A percentile compares a stretch with the other conserved stretches of the same genome.
Evolutionary conservation across 345 rosid species (phyloP).

Genomic region (Eucalyptus viminalis): DNA sequence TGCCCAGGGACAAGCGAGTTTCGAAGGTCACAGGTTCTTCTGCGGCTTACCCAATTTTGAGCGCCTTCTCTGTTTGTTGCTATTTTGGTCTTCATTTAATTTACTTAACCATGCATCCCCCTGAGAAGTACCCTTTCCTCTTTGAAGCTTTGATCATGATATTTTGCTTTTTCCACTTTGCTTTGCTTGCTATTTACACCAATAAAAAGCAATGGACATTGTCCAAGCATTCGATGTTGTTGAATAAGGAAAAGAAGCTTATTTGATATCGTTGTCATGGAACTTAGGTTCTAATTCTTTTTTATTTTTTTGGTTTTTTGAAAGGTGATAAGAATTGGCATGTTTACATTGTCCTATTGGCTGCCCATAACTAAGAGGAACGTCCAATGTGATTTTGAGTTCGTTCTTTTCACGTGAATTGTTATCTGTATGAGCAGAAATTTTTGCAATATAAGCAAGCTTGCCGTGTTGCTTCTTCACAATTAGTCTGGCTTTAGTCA

Average conservation of each 20-base stretch:
- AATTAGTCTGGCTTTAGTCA: not conserved
- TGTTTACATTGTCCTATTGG: not conserved
- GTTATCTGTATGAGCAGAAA: not conserved
- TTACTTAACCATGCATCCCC: conserved; percentile 36
- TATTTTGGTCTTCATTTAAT: conserved; percentile 51
- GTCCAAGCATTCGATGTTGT: not conserved
- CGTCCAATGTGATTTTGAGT: not conserved
- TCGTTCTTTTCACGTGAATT: not conserved
- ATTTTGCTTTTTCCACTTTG: conserved; percentile 26
- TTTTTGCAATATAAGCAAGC: not conserved
- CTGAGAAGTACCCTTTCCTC: conserved; percentile 30
- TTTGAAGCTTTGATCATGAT: conserved; percentile 37
- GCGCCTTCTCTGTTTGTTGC: conserved; percentile 18
- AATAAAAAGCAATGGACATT: conserved; percentile 22
- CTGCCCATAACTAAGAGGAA: not conserved
- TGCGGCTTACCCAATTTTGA: conserved; percentile 3
- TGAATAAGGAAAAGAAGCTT: not conserved
- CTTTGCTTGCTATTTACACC: conserved; percentile 11
- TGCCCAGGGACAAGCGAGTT: conserved; percentile 17
- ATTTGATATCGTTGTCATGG: not conserved
- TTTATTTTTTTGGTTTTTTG: not conserved
- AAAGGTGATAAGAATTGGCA: not conserved
- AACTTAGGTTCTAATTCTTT: not conserved
- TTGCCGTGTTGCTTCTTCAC: not conserved
- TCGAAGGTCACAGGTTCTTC: not conserved